Evolutionary conservation across 139 green algal genomes (phyloP), one percentile per base, ranked within the genome.

Genomic region (Bryopsis sp.): DNA sequence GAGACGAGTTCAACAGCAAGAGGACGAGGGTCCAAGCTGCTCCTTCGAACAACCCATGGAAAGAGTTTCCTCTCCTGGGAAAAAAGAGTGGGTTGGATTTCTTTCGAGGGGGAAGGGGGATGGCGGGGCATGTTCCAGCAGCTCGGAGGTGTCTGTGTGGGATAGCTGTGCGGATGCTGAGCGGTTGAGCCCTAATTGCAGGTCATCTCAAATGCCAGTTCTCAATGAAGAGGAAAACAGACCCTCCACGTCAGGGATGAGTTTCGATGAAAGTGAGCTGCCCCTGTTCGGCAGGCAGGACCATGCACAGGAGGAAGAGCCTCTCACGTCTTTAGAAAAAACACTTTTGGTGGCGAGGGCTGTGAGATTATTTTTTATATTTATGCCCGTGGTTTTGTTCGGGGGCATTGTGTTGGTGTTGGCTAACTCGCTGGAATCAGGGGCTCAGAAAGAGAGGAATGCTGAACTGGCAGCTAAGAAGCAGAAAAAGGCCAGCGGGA

Each of bases 341-440:
- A 15, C 61, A 47, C 22, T 8, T 73, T 71, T 90, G 46, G 63
- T 60, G 0, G 2, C 70, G 1, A 76, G 87, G 0, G 83, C 74
- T 0, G 39, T 71, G 5, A 79, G 84, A 39, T 78, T 93, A 5
- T 1, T 86, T 36, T 33, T 73, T 6, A 62, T 88, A 0, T 91
- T 93, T 63, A 32, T 72, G 3, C 87, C 87, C 28, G 88, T 91
- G 69, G 34, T 89, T 22, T 73, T 82, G 11, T 50, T 88, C 5
- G 87, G 80, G 7, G 35, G 74, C 2, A 37, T 68, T 7, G 64
- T 90, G 64, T 59, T 90, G 66, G 74, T 90, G 48, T 61, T 89
- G 35, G 64, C 80, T 0, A 57, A 54, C 11, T 58, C 39, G 19
- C 8, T 54, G 39, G 37, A 58, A 34, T 7, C 15, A 19, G 7